Base-by-base conservation (phyloP, 805 yeast genomes). In the Kockiozyma suomiensis region DNA sequence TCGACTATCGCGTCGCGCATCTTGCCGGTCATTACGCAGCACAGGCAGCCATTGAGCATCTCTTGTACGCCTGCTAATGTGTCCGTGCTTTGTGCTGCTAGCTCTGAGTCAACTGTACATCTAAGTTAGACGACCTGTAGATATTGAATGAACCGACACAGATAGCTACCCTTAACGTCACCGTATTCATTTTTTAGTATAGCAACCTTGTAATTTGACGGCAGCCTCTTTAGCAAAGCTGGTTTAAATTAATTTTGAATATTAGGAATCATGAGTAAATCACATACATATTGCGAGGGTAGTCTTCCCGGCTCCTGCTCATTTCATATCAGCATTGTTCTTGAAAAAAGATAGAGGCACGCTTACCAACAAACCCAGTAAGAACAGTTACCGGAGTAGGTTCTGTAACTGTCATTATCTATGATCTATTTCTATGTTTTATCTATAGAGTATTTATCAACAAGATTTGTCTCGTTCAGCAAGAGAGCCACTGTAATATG, bases 1-100 rank as follows among this genome's bases (percentile, higher is more conserved):
- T 65, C 67, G 17, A 50, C 28, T 17, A 65, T 57, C 17, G 68
- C 65, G 3, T 58, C 64, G 25, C 64, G 61, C 67, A 65, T 55
- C 38, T 61, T 67, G 5, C 68, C 68, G 19, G 67, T 64, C 41
- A 65, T 40, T 12, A 65, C 66, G 45, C 68, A 65, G 53, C 68
- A 65, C 5, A 65, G 32, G 33, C 68, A 65, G 15, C 68, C 68
- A 37, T 65, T 65, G 12, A 65, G 48, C 65, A 65, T 65, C 50
- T 65, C 68, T 2, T 60, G 58, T 6, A 65, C 65, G 32, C 68
- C 68, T 12, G 68, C 63, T 10, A 65, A 25, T 40, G 55, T 64
- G 23, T 53, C 54, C 1, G 43, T 45, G 23, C 23, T 53, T 40
- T 61, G 59, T 15, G 59, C 23, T 12, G 67, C 67, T 19, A 65